Evolutionary conservation across 306 rosid genomes (phyloP).

Genomic region (Benincasa hispida): DNA sequence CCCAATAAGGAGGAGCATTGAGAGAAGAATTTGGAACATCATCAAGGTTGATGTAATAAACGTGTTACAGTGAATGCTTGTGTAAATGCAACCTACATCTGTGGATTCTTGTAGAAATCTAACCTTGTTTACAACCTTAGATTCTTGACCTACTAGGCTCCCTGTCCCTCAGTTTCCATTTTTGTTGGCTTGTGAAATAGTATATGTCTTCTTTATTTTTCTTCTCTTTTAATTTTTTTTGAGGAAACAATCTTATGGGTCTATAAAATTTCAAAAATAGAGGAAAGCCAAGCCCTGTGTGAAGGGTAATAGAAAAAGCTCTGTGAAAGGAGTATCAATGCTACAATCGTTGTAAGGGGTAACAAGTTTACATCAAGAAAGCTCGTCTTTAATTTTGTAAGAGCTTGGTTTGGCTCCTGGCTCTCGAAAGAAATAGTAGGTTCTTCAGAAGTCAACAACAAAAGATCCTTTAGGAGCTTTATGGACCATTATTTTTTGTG

Average conservation of each 20-base stretch:
- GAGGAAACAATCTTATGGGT: not conserved
- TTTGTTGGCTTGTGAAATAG: too few species aligned
- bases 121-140: not conserved
- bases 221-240: too few species aligned
- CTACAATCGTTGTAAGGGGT: not conserved
- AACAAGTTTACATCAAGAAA: not conserved
- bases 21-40: not conserved
- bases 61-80: not conserved
- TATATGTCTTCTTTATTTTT: too few species aligned
- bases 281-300: not conserved
- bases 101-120: not conserved
- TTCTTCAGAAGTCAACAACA: not conserved
- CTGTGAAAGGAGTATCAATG: not conserved
- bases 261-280: not conserved
- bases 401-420: not conserved
- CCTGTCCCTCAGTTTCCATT: not conserved
- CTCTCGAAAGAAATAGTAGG: not conserved
- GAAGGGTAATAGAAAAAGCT: not conserved
- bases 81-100: not conserved
- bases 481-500: not conserved
- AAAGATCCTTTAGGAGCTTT: not conserved
- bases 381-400: not conserved
- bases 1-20: not conserved
- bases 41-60: not conserved
- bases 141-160: not conserved